These are phyloP conservation scores for Termitomyces sp. DNA, from an alignment of 768 basidiomycete species.

Conservation along the genomic window DNA sequence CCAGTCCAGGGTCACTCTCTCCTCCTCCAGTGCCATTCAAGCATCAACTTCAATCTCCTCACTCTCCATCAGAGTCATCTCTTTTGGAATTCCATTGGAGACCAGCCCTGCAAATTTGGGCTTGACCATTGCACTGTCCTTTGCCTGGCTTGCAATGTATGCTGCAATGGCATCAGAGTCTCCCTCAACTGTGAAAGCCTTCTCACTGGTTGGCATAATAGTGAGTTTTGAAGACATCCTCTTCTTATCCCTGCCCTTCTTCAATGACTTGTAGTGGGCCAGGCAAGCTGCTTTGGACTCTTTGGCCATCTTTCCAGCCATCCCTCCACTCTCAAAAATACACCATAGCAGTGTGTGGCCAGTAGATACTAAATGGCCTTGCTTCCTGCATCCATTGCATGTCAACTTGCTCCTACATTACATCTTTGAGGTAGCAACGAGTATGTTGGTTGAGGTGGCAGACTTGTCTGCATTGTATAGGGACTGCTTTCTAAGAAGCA, in stretches of 20 bases:
- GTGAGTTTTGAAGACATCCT: background rate
- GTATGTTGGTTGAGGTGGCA: background rate
- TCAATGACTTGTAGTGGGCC: background rate
- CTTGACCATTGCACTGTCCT: too few relatives aligned
- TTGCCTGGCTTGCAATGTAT: background rate
- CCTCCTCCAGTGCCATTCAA: background rate
- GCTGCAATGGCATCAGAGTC: too few relatives aligned
- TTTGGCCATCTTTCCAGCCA: background rate
- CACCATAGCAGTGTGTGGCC: background rate
- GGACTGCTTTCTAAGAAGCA: background rate
- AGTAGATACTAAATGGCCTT: background rate
- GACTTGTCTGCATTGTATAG: background rate
- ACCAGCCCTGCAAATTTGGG: too few relatives aligned
- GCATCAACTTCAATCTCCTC: background rate
- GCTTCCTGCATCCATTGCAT: background rate
- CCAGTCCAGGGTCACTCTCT: background rate
- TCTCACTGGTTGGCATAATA: background rate
- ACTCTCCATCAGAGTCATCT: background rate
- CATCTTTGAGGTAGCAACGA: background rate
- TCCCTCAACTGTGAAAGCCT: background rate
- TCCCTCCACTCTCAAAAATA: background rate
- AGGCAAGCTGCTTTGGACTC: background rate
- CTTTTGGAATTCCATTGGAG: too few relatives aligned
- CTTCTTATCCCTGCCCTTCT: background rate
- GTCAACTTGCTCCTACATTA: background rate